A percentile compares a stretch with the other conserved stretches of the same genome.
phyloP scores from a whole-genome alignment of 495 filamentous ascomycete species.

The Neurospora tetraspora region DNA sequence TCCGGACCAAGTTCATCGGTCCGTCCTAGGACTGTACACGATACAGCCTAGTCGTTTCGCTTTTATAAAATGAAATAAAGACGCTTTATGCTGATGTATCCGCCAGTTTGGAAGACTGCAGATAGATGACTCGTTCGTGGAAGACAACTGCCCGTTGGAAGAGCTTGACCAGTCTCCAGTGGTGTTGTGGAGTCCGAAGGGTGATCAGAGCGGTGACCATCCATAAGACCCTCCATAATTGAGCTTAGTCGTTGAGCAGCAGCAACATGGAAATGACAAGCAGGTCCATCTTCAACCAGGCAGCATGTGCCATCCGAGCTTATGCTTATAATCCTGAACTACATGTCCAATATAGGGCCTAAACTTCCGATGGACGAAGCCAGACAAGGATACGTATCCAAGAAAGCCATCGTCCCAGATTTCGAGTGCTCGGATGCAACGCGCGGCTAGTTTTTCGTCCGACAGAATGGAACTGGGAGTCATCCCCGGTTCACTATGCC shows the following conservation, averaged over 20 bases:
- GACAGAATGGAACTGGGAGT: neutral
- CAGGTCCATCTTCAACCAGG: neutral
- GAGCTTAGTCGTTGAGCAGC: neutral
- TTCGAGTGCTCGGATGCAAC: neutral
- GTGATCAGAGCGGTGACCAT: neutral
- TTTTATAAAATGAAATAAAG: neutral
- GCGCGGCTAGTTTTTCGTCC: neutral
- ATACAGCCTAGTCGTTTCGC: neutral
- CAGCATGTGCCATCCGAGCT: conserved; percentile 2
- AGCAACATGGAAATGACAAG: neutral
- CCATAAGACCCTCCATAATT: neutral
- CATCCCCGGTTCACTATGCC: neutral
- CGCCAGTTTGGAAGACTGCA: neutral
- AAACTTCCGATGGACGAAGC: conserved; percentile 6
- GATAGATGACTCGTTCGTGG: neutral
- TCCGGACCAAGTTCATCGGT: neutral
- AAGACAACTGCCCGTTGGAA: neutral
- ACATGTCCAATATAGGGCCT: conserved; percentile 17
- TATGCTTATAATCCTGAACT: conserved; percentile 15
- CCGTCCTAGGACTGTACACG: neutral
- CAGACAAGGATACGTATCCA: conserved; percentile 16
- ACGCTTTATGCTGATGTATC: neutral
- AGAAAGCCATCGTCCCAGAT: conserved; percentile 10
- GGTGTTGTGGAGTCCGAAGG: neutral
- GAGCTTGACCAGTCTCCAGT: neutral